phyloP scores from a whole-genome alignment of 257 asterid genomes.

The Anisodus acutangulus region DNA sequence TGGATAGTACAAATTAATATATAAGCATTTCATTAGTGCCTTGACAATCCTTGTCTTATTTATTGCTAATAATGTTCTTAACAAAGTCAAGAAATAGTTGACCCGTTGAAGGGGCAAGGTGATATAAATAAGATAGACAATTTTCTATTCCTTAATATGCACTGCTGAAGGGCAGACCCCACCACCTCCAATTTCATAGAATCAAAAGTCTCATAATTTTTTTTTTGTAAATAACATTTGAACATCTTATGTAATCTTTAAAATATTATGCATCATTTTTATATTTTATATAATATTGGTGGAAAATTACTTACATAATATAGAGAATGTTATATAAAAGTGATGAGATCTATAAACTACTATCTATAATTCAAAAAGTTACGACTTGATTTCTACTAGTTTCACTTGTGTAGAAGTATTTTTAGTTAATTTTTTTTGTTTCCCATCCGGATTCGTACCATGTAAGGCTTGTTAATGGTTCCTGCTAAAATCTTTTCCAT shows the following conservation, averaged over 20 bases:
- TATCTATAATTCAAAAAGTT: background rate
- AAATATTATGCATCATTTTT: background rate
- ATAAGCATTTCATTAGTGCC: constrained; percentile 3
- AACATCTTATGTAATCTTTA: background rate
- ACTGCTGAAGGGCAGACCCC: background rate
- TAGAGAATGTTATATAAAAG: background rate
- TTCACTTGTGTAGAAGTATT: background rate
- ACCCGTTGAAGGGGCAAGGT: background rate
- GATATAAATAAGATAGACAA: background rate
- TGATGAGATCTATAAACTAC: background rate
- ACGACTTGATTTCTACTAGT: background rate
- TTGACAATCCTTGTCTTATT: background rate
- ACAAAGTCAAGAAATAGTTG: background rate
- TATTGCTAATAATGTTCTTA: background rate
- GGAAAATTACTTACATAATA: background rate
- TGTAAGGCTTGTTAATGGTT: too few species aligned
- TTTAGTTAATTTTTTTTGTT: background rate
- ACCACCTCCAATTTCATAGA: background rate
- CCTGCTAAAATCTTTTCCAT: too few species aligned
- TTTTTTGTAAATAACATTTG: background rate
- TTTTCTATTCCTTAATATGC: background rate
- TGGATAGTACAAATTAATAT: background rate
- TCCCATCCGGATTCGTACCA: too few species aligned
- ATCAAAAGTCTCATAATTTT: background rate
- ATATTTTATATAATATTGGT: background rate